Base-by-base conservation (phyloP, 2,329 filamentous ascomycete genomes). In the Knufia petricola region DNA sequence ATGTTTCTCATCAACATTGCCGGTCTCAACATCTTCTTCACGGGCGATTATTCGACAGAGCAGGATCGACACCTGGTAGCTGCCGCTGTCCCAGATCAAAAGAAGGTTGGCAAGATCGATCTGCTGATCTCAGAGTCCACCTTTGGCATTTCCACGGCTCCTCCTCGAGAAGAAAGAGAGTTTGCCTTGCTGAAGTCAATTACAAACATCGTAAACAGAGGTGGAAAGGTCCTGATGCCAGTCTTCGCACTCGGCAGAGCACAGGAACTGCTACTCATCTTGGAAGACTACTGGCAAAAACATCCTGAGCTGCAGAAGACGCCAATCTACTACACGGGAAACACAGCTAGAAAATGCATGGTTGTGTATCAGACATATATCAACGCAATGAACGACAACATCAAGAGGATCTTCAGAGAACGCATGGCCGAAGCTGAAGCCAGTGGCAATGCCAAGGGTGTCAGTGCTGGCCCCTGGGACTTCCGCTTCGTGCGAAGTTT, bases 1-100 rank as follows among this genome's bases (percentile, higher is more conserved):
- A 98, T 98, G 92, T 98, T 95, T 58, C 77, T 96, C 28, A 87
- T 98, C 58, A 90, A 95, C 62, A 98, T 98, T 61, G 92, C 90
- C 3, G 92, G 90, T 0, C 78, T 98, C 51, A 96, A 95, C 61
- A 90, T 96, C 50, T 81, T 98, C 59, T 98, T 98, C 67, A 98
- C 92, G 0, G 92, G 92, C 41, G 92, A 98, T 68, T 98, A 98
- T 70, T 95, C 88, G 3, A 78, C 92, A 52, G 92, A 98, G 66
- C 86, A 94, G 54, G 92, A 98, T 68, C 78, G 92, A 26, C 92
- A 98, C 78, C 72, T 98, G 46, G 88, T 98, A 46, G 94, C 92
- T 0, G 92, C 92, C 12, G 82, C 90, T 56, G 87, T 96, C 0
- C 92, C 92, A 2, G 54, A 55, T 31, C 23, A 34, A 13, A 81